Base-by-base conservation (phyloP, 2,329 filamentous ascomycete species). In the Sclerotinia borealis region DNA sequence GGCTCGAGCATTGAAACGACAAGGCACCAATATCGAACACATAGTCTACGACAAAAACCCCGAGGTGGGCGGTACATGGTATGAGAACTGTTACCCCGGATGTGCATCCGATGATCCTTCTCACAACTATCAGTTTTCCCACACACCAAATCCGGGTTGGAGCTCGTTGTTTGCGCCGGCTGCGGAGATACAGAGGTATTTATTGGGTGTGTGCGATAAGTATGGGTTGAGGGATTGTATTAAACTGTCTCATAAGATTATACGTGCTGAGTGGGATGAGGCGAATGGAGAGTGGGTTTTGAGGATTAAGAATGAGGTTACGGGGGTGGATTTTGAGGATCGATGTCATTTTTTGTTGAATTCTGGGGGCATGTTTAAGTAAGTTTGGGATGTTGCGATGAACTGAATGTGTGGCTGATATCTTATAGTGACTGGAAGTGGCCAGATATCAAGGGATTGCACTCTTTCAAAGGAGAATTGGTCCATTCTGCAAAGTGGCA, bases 121-220 rank as follows among this genome's bases (percentile, higher is more conserved):
- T 13, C 84, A 86, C 74, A 85, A 83, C 72, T 87, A 87, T 70
- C 84, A 85, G 69, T 86, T 85, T 69, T 82, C 83, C 2, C 87
- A 82, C 80, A 78, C 81, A 61, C 82, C 81, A 2, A 87, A 87
- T 70, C 80, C 79, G 8, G 78, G 79, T 45, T 88, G 85, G 85
- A 78, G 79, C 22, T 79, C 80, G 62, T 84, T 86, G 70, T 86
- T 83, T 69, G 77, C 82, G 0, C 75, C 78, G 0, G 81, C 81
- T 0, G 75, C 75, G 0, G 85, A 88, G 70, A 87, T 88, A 48
- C 77, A 79, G 47, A 73, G 75, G 3, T 87, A 87, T 65, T 77
- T 87, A 31, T 74, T 77, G 59, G 68, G 69, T 7, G 73, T 82
- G 37, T 80, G 78, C 64, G 75, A 80, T n/a, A 80, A 82, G 22